Base-by-base conservation (phyloP, 169 alveolate species). In the Theileria sp. region DNA sequence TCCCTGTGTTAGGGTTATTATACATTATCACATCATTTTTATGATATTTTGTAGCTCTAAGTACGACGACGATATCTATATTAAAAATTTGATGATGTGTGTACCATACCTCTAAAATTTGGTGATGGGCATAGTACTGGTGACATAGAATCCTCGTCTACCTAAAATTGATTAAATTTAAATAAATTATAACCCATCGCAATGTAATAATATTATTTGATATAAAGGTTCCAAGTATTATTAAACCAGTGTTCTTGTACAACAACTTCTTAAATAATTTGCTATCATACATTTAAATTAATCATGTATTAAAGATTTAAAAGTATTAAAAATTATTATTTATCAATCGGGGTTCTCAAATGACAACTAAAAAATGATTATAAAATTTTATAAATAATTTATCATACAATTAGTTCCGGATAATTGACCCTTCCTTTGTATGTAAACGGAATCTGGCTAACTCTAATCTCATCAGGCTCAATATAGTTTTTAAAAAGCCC, bases 381-480 rank as follows among this genome's bases (percentile, higher is more conserved):
- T 3, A 19, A 23, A n/a, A n/a, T 26, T 64, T 26, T 8, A 25
- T 60, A 60, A 60, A 23, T 58, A 60, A 13, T 3, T 0, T 9
- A 23, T 60, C 72, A 21, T 38, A 83, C 89, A 66, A 78, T 21
- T n/a, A 83, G 83, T 58, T 26, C 86, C 9, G 86, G 73, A 66
- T 76, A 83, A 66, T 79, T 83, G 64, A 83, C 86, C 28, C 85
- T 44, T 44, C 89, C 89, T 80, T 85, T 85, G 80, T 85, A 85
- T 2, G 87, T 79, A 79, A 81, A 85, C 8, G 91, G 91, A 28
- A 85, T 85, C 19, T 87, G 79, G 30, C 64, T 38, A 26, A 85
- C 80, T 30, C 87, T 76, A 8, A 85, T 68, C 28, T 78, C 91
- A 23, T 79, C 79, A 15, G 89, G 89, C 86, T 44, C 89, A n/a